A percentile compares a stretch with the other conserved stretches of the same genome.
phyloP scores from a whole-genome alignment of 495 filamentous ascomycete species.

The Jackrogersella multiformis region DNA sequence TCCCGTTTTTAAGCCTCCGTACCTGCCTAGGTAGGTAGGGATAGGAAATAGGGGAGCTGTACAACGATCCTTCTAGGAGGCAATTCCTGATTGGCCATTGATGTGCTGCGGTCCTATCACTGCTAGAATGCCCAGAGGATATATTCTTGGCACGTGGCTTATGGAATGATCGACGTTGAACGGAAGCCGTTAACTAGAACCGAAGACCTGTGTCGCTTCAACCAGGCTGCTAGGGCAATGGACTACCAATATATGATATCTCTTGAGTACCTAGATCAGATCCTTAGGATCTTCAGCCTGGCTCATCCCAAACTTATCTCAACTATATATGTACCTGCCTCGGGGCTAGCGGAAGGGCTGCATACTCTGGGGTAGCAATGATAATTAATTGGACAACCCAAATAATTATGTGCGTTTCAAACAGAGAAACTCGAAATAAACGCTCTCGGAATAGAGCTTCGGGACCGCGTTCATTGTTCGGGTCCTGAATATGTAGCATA shows the following conservation, averaged over 20 bases:
- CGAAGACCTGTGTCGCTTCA: neutral
- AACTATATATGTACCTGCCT: conserved; percentile 6
- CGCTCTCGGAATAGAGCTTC: conserved; percentile 1
- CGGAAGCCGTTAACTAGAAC: too few relatives aligned
- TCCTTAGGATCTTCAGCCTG: conserved; percentile 18
- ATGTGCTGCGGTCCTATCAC: neutral
- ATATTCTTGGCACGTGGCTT: conserved; percentile 3
- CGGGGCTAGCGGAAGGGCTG: too few relatives aligned
- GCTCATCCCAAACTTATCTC: neutral
- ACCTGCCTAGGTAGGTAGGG: too few relatives aligned
- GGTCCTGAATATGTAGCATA: conserved; percentile 6
- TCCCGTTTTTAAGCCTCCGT: too few relatives aligned
- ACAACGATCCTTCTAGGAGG: neutral
- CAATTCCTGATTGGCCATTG: neutral
- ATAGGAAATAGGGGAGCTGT: neutral
- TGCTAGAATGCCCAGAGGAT: neutral
- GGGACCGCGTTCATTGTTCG: conserved; percentile 3
- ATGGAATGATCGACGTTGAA: neutral
- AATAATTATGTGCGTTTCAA: conserved; percentile 3
- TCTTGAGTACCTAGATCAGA: neutral
- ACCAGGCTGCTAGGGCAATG: neutral
- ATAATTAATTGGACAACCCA: conserved; percentile 6
- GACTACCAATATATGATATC: neutral
- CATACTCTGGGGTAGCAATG: conserved; percentile 5
- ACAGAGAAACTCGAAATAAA: too few relatives aligned